phyloP scores from a whole-genome alignment of 345 rosid genomes.

The Linum lewisii region DNA sequence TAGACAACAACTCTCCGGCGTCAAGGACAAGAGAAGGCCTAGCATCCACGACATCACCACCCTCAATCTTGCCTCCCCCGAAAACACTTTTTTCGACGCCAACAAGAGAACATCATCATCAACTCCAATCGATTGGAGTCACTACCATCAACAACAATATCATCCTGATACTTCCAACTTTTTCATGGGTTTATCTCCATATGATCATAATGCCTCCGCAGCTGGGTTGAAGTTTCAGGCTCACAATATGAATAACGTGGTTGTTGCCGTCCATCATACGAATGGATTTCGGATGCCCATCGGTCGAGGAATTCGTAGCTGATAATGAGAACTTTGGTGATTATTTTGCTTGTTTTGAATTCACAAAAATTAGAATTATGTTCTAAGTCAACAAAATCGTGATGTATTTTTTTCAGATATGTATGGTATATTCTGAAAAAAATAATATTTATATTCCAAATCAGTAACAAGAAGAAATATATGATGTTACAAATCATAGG shows the following conservation, averaged over 20 bases:
- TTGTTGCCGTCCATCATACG: constrained; percentile 20
- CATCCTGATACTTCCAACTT: background rate
- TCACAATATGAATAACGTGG: no score
- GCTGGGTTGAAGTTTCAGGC: no score
- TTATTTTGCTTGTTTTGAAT: no score
- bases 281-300: constrained; percentile 21
- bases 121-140: constrained; percentile 8
- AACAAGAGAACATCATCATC: constrained; percentile 7
- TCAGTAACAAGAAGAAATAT: no score
- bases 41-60: constrained; percentile 93
- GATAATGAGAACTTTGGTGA: background rate
- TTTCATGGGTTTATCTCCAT: constrained; percentile 16
- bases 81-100: constrained; percentile 13
- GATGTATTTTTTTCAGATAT: no score
- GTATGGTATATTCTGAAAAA: no score
- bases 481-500: no score
- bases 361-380: no score
- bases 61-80: constrained; percentile 30
- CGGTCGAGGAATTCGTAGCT: background rate
- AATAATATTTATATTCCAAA: no score
- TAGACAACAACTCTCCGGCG: constrained; percentile 65
- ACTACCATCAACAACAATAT: background rate
- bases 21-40: constrained; percentile 81
- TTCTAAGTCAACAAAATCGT: no score
- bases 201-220: constrained; percentile 22